A percentile compares a stretch with the other conserved stretches of the same genome.
Evolutionary conservation across 768 basidiomycete genomes (phyloP).

Genomic region (Roridomyces roridus): DNA sequence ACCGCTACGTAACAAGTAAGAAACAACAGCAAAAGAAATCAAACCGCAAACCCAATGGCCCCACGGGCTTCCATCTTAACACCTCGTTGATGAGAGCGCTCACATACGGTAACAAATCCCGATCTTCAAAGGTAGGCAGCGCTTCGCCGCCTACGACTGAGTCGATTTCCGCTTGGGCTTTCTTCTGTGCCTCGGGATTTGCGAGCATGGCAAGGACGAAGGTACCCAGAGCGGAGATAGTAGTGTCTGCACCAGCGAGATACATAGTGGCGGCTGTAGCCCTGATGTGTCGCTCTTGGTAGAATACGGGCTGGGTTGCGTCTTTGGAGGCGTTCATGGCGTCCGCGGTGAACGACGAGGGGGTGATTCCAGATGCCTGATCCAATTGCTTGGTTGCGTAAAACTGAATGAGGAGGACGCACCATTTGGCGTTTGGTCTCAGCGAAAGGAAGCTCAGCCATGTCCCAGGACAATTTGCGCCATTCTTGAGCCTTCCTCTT

Average conservation of each 20-base stretch:
- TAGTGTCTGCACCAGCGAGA: constrained; percentile 37
- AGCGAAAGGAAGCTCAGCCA: constrained; percentile 45
- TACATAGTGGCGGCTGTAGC: background rate
- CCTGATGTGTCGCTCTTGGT: background rate
- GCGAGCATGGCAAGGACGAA: too few relatives aligned
- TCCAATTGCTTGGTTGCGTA: background rate
- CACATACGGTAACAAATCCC: constrained; percentile 35
- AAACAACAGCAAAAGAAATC: background rate
- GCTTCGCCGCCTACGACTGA: constrained; percentile 35
- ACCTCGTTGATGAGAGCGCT: constrained; percentile 1
- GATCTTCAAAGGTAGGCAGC: constrained; percentile 40
- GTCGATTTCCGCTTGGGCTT: constrained; percentile 41
- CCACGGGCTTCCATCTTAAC: constrained; percentile 33
- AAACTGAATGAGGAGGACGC: background rate
- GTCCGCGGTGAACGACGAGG: constrained; percentile 10
- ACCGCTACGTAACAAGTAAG: constrained; percentile 15
- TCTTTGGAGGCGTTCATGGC: background rate
- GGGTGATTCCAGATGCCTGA: constrained; percentile 12
- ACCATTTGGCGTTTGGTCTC: constrained; percentile 41
- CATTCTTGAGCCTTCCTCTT: constrained; percentile 42
- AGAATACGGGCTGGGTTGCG: constrained; percentile 4
- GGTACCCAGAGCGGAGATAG: constrained; percentile 36
- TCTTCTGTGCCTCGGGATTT: constrained; percentile 30
- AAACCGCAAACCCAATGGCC: constrained; percentile 28
- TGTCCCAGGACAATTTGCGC: constrained; percentile 35